Evolutionary conservation across 2,329 filamentous ascomycete genomes (phyloP), one percentile per base, ranked within the genome.

Genomic region (Penicillium italicum): DNA sequence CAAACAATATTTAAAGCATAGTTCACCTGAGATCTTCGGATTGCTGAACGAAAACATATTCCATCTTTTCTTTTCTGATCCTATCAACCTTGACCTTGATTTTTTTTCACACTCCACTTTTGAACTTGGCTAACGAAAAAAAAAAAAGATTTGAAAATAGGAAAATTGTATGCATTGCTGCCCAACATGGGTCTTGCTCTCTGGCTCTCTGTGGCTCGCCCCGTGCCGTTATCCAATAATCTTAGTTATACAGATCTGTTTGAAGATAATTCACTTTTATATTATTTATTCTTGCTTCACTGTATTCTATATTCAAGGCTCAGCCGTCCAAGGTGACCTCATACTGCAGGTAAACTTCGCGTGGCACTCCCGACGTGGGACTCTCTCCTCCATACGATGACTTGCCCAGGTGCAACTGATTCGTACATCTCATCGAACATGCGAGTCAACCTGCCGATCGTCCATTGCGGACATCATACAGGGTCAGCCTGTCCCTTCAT

Each of bases 11-110:
- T 60, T 60, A 65, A 69, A 69, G 72, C 72, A 74, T 75, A 75
- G 72, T 75, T 75, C 72, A 75, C 65, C 71, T 73, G 72, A 75
- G 66, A 67, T 72, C 71, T 69, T 65, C 66, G 66, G 66, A 71
- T 69, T 64, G 53, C 57, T 74, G 72, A 74, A 74, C 71, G 72
- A 74, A 62, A 72, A 73, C 64, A 63, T 63, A 66, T 65, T 71
- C 68, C 71, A 73, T 73, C 69, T 71, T 72, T 69, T 65, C 65
- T 64, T 62, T 72, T 72, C 69, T 71, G 68, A 72, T 59, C 61
- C 46, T 59, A 44, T 58, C 56, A 54, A 24, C n/a, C 20, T 22
- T 22, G 12, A 50, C 28, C 4, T 53, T n/a, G n/a, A 49, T 48
- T 28, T 59, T 50, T 57, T 45, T 56, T 56, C 50, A 7, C 18